Evolutionary conservation across 768 basidiomycete genomes (phyloP).

Genomic region (Amanita muscaria): DNA sequence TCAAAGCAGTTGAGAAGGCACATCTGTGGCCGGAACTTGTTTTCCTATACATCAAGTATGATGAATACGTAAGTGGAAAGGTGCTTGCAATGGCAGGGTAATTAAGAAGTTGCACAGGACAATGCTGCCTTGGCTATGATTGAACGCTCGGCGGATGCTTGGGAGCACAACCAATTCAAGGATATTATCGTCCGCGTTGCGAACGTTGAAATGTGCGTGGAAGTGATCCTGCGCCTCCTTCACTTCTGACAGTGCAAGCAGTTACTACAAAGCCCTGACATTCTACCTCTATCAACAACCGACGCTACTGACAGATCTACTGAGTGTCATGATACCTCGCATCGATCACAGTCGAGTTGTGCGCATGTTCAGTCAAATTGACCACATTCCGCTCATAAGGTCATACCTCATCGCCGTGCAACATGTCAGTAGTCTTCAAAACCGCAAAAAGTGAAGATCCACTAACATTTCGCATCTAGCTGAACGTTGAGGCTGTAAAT

Average conservation of each 20-base stretch:
- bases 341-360: conserved; percentile 96
- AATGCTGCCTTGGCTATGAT: conserved; percentile 99
- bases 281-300: conserved; percentile 96
- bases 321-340: conserved; percentile 86
- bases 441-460: background rate
- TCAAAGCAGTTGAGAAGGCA: conserved; percentile 91
- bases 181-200: conserved; percentile 94
- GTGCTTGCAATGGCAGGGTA: background rate
- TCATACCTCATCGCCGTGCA: conserved; percentile 97
- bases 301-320: conserved; percentile 83
- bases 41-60: conserved; percentile 98
- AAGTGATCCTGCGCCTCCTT: background rate
- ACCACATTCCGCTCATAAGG: conserved; percentile 92
- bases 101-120: conserved; percentile 41
- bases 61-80: conserved; percentile 64
- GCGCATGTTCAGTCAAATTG: conserved; percentile 88
- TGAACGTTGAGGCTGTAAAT: conserved; percentile 95
- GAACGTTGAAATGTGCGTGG: conserved; percentile 86
- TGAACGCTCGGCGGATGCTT: conserved; percentile 94
- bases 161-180: conserved; percentile 99
- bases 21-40: conserved; percentile 99
- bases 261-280: conserved; percentile 90
- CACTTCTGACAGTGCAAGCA: conserved; percentile 21
- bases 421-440: conserved; percentile 47
- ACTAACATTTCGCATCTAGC: conserved; percentile 33